A percentile compares a stretch with the other conserved stretches of the same genome.
Conservation (phyloP, 441 rosid species). For the Croton laevigatus region DNA sequence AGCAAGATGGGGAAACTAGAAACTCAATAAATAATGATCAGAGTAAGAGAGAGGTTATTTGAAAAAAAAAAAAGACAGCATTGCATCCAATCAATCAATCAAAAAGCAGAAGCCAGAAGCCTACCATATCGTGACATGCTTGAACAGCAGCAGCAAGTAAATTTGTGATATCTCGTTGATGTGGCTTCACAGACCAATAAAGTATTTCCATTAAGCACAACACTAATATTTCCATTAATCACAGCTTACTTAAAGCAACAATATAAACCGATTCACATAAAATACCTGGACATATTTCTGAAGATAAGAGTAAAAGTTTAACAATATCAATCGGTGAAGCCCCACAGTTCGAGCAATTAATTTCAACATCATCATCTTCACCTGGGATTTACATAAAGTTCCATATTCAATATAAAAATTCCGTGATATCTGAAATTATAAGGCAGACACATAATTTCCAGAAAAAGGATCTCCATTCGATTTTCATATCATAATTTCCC, state of each 20-base stretch:
- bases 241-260: neutral
- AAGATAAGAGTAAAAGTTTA: constrained; percentile 74
- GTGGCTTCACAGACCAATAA: constrained; percentile 57
- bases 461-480: neutral
- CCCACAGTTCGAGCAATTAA: constrained; percentile 89
- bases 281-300: constrained; percentile 82
- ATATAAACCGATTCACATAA: constrained; percentile 4
- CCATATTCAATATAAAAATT: neutral
- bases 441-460: constrained; percentile 1
- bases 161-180: constrained; percentile 75
- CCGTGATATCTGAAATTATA: neutral
- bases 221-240: neutral
- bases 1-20: neutral
- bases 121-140: constrained; percentile 80
- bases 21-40: neutral
- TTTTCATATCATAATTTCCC: neutral
- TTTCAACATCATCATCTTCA: constrained; percentile 90
- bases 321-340: constrained; percentile 73
- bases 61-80: neutral
- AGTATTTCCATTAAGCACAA: neutral
- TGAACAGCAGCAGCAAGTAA: constrained; percentile 94
- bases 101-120: constrained; percentile 18
- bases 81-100: constrained; percentile 6
- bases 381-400: constrained; percentile 46
- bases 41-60: neutral